A percentile compares a stretch with the other conserved stretches of the same genome.
These are phyloP conservation scores for Apiospora koreana DNA, from an alignment of 2,329 filamentous ascomycete species.

Conservation along the genomic window DNA sequence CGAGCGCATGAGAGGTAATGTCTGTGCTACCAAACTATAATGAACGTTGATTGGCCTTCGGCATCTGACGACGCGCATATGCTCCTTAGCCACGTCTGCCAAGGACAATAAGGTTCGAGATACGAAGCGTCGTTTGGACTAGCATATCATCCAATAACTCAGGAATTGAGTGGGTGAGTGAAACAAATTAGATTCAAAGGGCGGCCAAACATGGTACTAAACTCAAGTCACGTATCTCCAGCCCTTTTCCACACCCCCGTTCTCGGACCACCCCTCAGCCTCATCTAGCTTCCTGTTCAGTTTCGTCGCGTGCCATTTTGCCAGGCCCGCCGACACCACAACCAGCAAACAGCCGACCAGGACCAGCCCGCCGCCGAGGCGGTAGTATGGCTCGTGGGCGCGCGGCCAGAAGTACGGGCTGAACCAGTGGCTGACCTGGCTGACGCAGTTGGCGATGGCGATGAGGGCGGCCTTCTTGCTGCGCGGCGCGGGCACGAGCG, in stretches of 20 bases:
- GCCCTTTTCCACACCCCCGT: conserved; percentile 23
- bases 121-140: too few relatives aligned
- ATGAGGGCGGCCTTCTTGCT: conserved; percentile 41
- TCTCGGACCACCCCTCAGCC: conserved; percentile 24
- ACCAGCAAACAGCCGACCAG: conserved; percentile 22
- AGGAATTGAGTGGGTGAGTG: too few relatives aligned
- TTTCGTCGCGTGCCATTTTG: conserved; percentile 21
- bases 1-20: too few relatives aligned
- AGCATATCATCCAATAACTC: too few relatives aligned
- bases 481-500: conserved; percentile 38
- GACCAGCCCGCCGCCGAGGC: conserved; percentile 26
- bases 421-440: conserved; percentile 39
- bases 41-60: too few relatives aligned
- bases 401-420: conserved; percentile 38
- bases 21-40: too few relatives aligned
- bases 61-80: too few relatives aligned
- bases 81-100: too few relatives aligned
- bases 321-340: conserved; percentile 20
- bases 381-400: conserved; percentile 28
- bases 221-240: conserved; percentile 19
- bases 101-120: too few relatives aligned
- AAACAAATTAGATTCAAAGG: too few relatives aligned
- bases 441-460: conserved; percentile 41
- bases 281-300: conserved; percentile 29
- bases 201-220: too few relatives aligned